Base-by-base conservation (phyloP, 169 alveolate genomes). In the Plasmodium cynomolgi region DNA sequence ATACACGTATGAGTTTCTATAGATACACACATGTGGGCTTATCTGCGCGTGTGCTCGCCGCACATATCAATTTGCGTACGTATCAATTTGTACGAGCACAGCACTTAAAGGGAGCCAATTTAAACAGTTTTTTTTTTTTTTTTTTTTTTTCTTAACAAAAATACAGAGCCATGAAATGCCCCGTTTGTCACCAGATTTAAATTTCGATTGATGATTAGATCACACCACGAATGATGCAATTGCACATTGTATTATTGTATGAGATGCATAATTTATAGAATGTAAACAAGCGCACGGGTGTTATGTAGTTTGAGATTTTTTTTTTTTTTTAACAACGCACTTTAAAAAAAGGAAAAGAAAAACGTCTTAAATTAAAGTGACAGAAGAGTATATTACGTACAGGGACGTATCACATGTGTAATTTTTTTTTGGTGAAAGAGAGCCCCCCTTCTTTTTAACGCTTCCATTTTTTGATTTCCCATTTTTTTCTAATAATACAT, bases 401-500 rank as follows among this genome's bases (percentile, higher is more conserved):
- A 68, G 1, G 23, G 62, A 50, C 62, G 23, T 50, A 26, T 68
- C 17, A 29, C 8, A 68, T 68, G 77, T 68, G n/a, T 68, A 68
- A 68, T 68, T 68, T 68, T 20, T 68, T 68, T 23, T 68, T 20
- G 31, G n/a, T 50, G 34, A 26, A 68, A 8, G 6, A 68, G 37
- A 68, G 39, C 0, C n/a, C 6, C 77, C 41, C 37, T 26, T 68
- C 17, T 68, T 68, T 68, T 23, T 68, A 68, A 26, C 7, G 4
- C 13, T 68, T 7, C 39, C 15, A 26, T 68, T 68, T 68, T 68
- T 68, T 68, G n/a, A 68, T 68, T 68, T 26, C 9, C n/a, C 37
- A 68, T 23, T 68, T 75, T 85, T 85, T 54, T 39, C 23, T 75
- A 54, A 33, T 33, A 83, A 88, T 79, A 88, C 75, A 88, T 88